Evolutionary conservation across 2,329 filamentous ascomycete species (phyloP).

Genomic region (Xylaria sp.): DNA sequence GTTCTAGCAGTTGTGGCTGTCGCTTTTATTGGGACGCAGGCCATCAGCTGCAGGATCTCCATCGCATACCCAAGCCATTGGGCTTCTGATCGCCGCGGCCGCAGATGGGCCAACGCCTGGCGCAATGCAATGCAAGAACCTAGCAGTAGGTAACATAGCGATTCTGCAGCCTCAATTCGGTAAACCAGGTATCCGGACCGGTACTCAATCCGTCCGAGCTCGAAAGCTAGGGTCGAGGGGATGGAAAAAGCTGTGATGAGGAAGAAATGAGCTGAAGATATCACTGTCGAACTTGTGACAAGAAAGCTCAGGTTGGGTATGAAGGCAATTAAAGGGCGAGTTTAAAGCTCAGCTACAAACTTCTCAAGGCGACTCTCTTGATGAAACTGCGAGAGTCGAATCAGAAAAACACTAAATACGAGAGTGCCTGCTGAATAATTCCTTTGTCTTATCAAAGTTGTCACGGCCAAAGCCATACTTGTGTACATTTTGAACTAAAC

Average conservation of each 20-base stretch:
- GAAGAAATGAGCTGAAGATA: neutral
- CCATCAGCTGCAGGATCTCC: conserved; percentile 5
- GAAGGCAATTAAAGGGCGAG: neutral
- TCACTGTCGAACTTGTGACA: neutral
- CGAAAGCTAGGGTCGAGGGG: neutral
- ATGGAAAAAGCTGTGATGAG: neutral
- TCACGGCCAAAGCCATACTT: neutral
- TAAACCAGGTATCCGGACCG: neutral
- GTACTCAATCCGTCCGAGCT: neutral
- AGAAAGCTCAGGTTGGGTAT: neutral
- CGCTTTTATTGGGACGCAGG: neutral
- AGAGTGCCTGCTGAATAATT: neutral
- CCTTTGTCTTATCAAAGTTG: neutral
- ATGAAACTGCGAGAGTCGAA: neutral
- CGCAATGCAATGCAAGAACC: conserved; percentile 14
- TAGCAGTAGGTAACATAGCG: neutral
- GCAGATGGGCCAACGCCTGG: conserved; percentile 3
- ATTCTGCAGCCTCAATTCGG: neutral
- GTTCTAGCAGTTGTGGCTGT: neutral
- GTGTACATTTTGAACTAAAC: neutral
- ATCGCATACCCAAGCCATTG: neutral
- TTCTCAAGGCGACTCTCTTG: neutral
- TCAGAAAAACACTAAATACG: too few relatives aligned
- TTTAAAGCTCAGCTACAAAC: neutral
- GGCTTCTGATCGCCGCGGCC: conserved; percentile 7